Base-by-base conservation (phyloP, 345 rosid species). In the Rhodamnia rubescens region DNA sequence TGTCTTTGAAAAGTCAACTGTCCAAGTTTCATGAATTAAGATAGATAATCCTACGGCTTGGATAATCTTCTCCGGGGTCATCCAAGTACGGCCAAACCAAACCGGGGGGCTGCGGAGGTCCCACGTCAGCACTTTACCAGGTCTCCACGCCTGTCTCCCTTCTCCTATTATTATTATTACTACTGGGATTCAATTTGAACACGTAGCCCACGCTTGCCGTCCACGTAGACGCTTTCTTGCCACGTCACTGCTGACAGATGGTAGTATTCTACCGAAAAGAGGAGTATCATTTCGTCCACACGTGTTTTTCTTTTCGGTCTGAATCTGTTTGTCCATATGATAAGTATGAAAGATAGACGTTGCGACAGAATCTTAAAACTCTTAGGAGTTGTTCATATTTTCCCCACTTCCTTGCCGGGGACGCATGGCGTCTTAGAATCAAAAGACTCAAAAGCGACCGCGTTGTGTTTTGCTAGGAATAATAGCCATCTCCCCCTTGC, bases 331-430 rank as follows among this genome's bases (percentile, higher is more conserved):
- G 12, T 49, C 51, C 13, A 2, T 11, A 10, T 49, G 51, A 49
- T 49, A 49, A 49, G 51, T 49, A 49, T 49, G 51, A 11, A 36
- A 11, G 78, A 16, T 69, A 8, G 78, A 32, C 4, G 78, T 44
- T 8, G 47, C 20, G 47, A 69, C 78, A 11, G 0, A 3, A 11
- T 26, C 27, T 0, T 36, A 26, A 11, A n/a, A 58, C 32, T 58
- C 64, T 58, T 1, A 8, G 4, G 64, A 3, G 59, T 15, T 5
- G 0, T 58, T n/a, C 64, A 58, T 58, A 11, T 12, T 12, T n/a
- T 58, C n/a, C 32, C 2, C 32, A 1, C 27, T 12, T 0, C 3
- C n/a, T 15, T 58, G 5, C 0, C n/a, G 0, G 29, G 8, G 0
- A 26, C 32, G 14, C 13, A 11, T 26, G 64, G 15, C 44, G 0